Percentiles rank a stretch among this genome's conserved stretches.
phyloP scores from a whole-genome alignment of 257 asterid genomes.

The Forsythia suspensa region DNA sequence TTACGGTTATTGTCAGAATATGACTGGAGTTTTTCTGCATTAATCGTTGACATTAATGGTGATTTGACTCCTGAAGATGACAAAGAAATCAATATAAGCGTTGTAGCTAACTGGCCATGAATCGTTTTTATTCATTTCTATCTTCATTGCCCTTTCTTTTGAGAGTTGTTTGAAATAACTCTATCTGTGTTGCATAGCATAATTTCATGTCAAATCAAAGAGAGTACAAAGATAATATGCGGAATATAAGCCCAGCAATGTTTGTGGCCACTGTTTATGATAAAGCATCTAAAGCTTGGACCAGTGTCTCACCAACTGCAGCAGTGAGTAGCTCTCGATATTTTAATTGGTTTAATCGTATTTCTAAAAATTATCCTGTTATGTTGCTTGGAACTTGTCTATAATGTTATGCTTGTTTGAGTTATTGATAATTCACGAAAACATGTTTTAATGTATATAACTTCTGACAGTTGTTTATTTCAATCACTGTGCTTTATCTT shows the following conservation, averaged over 20 bases:
- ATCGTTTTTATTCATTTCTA: not conserved
- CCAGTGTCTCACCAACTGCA: constrained; percentile 63
- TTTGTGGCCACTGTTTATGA: constrained; percentile 83
- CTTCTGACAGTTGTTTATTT: constrained; percentile 2
- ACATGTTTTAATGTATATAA: not conserved
- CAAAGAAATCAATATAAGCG: constrained; percentile 71
- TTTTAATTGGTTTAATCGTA: constrained; percentile 9
- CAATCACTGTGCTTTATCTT: not conserved
- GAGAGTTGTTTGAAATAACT: constrained; percentile 15
- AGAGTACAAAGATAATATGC: constrained; percentile 45
- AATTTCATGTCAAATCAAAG: constrained; percentile 64
- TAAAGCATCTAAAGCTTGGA: constrained; percentile 87
- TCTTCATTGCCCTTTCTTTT: not conserved
- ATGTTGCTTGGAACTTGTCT: constrained; percentile 8
- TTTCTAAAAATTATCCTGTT: constrained; percentile 9
- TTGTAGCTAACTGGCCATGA: constrained; percentile 6
- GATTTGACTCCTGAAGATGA: constrained; percentile 74
- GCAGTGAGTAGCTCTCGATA: constrained; percentile 51
- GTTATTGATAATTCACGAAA: not conserved
- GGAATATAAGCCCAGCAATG: constrained; percentile 63
- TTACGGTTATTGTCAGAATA: constrained; percentile 74
- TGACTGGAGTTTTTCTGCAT: constrained; percentile 88
- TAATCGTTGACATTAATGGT: constrained; percentile 78
- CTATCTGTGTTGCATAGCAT: constrained; percentile 44
- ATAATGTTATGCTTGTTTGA: not conserved